These are phyloP conservation scores for Penicillium janthinellum DNA, from an alignment of 2,329 filamentous ascomycete genomes.

Conservation along the genomic window DNA sequence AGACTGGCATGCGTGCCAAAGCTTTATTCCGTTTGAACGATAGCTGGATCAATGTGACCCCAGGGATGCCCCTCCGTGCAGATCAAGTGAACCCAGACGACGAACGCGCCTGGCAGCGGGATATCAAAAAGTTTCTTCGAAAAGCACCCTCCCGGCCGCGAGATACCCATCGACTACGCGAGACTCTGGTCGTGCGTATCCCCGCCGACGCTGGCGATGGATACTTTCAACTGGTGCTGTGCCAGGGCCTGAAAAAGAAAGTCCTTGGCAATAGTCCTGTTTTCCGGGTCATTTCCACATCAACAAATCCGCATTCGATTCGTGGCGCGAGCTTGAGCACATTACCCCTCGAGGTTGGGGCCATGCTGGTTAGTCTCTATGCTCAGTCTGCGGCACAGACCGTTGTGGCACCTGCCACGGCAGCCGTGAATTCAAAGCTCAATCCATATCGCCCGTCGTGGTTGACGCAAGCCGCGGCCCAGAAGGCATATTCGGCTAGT, in stretches of 20 bases:
- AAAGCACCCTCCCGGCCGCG: constrained; percentile 52
- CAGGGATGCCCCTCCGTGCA: constrained; percentile 49
- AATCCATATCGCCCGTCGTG: constrained; percentile 33
- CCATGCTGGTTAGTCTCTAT: constrained; percentile 47
- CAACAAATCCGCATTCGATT: constrained; percentile 61
- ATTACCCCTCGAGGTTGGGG: constrained; percentile 65
- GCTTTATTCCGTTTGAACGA: constrained; percentile 61
- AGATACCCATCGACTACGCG: constrained; percentile 57
- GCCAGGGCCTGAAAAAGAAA: constrained; percentile 57
- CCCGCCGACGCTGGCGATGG: constrained; percentile 65
- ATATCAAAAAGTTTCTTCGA: constrained; percentile 65
- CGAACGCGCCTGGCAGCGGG: constrained; percentile 68
- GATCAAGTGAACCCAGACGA: constrained; percentile 58
- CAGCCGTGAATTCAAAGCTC: constrained; percentile 30
- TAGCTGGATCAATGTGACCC: constrained; percentile 70
- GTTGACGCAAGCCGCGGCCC: constrained; percentile 34
- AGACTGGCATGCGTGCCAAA: constrained; percentile 68
- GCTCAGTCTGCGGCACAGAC: constrained; percentile 39
- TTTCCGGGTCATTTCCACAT: constrained; percentile 69
- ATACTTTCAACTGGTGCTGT: constrained; percentile 69
- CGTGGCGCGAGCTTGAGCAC: constrained; percentile 66
- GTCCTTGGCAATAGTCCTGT: constrained; percentile 67
- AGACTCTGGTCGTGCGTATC: constrained; percentile 67
- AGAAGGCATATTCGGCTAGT: constrained; percentile 36
- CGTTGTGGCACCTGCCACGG: constrained; percentile 27